Conservation (phyloP, 257 asterid species). For the Solanum microdontum region DNA sequence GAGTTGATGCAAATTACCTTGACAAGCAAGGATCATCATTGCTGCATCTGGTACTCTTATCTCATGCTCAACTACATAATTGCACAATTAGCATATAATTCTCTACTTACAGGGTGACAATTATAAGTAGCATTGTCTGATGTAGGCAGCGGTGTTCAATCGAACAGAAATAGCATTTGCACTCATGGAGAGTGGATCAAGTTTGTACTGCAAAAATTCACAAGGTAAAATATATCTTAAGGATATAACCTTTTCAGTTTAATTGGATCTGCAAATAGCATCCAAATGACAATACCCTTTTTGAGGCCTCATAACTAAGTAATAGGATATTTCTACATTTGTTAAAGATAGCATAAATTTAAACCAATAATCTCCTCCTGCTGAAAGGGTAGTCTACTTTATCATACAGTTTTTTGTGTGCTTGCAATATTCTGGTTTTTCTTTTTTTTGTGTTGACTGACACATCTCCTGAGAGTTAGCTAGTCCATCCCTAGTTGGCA, state of each 20-base stretch:
- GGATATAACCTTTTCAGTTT: neutral
- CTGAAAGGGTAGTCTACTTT: neutral
- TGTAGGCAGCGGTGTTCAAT: slow-evolving; percentile 92
- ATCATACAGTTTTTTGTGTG: neutral
- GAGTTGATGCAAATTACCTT: slow-evolving; percentile 79
- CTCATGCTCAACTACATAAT: slow-evolving; percentile 3
- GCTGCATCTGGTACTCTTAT: slow-evolving; percentile 61
- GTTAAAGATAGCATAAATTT: neutral
- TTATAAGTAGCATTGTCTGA: slow-evolving; percentile 1
- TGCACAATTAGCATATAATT: neutral
- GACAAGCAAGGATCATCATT: slow-evolving; percentile 95
- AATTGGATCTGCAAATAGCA: neutral
- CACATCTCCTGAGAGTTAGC: neutral
- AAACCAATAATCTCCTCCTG: neutral
- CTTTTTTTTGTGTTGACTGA: neutral
- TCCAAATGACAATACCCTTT: neutral
- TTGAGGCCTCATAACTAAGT: neutral
- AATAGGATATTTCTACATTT: neutral
- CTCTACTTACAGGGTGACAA: neutral
- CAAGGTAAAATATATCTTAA: slow-evolving; percentile 49
- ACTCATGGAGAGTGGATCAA: slow-evolving; percentile 85
- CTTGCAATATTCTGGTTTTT: neutral
- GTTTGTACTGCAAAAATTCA: slow-evolving; percentile 58
- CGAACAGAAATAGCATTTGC: slow-evolving; percentile 86
- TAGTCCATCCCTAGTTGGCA: neutral